phyloP scores from a whole-genome alignment of 805 yeast genomes.

The Kazachstania taianensis region DNA sequence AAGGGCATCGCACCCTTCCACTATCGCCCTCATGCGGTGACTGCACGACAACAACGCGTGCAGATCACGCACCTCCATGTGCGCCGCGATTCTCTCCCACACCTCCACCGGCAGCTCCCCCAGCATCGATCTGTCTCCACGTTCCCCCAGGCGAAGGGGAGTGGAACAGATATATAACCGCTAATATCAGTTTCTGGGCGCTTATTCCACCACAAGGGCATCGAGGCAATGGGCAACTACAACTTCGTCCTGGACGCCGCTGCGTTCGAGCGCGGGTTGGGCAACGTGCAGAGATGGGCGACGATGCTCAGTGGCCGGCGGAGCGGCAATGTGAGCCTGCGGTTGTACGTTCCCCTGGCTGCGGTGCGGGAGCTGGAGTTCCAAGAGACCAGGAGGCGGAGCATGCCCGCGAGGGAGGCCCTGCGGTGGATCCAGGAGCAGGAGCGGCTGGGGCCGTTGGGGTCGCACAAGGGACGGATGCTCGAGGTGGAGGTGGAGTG shows the following conservation, averaged over 20 bases:
- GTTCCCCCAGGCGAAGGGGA: too few relatives aligned
- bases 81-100: too few relatives aligned
- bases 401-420: slow-evolving; percentile 58
- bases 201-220: not conserved
- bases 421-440: slow-evolving; percentile 46
- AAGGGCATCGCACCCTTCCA: too few relatives aligned
- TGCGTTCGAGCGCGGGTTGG: slow-evolving; percentile 58
- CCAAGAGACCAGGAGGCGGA: slow-evolving; percentile 43
- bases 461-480: slow-evolving; percentile 2
- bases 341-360: slow-evolving; percentile 41
- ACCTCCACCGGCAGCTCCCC: too few relatives aligned
- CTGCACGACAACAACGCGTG: too few relatives aligned
- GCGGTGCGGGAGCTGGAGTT: slow-evolving; percentile 52
- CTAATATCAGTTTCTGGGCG: too few relatives aligned
- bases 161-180: too few relatives aligned
- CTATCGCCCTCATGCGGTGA: too few relatives aligned
- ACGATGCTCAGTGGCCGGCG: not conserved
- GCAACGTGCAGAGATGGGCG: slow-evolving; percentile 54
- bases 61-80: too few relatives aligned
- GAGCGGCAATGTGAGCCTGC: slow-evolving; percentile 25
- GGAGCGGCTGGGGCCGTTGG: slow-evolving; percentile 7
- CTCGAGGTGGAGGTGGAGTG: slow-evolving; percentile 36
- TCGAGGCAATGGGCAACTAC: slow-evolving; percentile 7
- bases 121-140: too few relatives aligned
- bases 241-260: slow-evolving; percentile 56